Evolutionary conservation across 2,329 filamentous ascomycete genomes (phyloP), one percentile per base, ranked within the genome.

Genomic region (Ascochyta lentis): DNA sequence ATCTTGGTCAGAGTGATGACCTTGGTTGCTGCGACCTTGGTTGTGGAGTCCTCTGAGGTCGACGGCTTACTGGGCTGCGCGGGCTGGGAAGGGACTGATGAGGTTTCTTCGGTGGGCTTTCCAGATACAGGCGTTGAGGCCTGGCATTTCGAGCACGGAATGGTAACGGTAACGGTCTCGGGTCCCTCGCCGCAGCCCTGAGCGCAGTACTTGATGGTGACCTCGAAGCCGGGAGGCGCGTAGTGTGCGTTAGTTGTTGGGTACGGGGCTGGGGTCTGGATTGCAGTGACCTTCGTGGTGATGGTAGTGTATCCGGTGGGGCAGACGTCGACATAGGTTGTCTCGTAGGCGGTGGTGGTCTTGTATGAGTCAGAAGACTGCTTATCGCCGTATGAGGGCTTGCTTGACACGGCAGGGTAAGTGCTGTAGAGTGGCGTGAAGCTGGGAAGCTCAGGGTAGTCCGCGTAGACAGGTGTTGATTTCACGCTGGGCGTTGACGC

Each of bases 281-380:
- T 56, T 8, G 53, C 42, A 23, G 53, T 50, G 26, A 56, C 42
- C 42, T 56, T 70, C 34, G 65, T 69, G 6, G 63, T 65, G 42
- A 65, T 63, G 13, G 72, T 74, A 15, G 67, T 71, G 58, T 70
- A 68, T n/a, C 72, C 71, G 9, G 71, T 72, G 15, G 66, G 55
- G 68, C 72, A 74, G 43, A 73, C 54, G 40, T 75, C 71, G 24
- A 72, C 55, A 49, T 74, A 72, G 10, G 66, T 64, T 4, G 68
- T 69, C 13, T 65, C 66, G 48, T 69, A 69, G 6, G 67, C 69
- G 40, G 61, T 54, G n/a, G 56, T 56, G 5, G 59, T 58, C 52
- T 54, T 40, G 31, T 56, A 56, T 6, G 35, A 48, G 27, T 60
- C 54, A 16, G 48, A 40, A 15, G 55, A 50, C 47, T 55, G 44